Conservation (phyloP, 495 filamentous ascomycete species). For the Podospora appendiculata region DNA sequence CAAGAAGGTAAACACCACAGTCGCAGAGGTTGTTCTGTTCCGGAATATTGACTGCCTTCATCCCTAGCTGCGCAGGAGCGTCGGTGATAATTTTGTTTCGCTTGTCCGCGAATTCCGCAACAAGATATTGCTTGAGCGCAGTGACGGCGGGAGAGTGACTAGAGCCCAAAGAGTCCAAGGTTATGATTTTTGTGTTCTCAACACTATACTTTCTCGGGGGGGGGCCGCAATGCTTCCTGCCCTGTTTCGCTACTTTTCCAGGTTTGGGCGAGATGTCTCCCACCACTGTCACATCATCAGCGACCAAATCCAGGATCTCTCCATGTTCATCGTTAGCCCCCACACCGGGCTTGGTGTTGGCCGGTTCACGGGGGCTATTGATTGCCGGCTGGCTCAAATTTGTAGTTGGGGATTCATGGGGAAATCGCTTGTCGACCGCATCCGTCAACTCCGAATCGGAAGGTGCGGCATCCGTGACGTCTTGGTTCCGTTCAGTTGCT, state of each 20-base stretch:
- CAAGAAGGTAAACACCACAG: conserved; percentile 80
- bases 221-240: conserved; percentile 13
- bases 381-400: conserved; percentile 20
- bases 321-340: conserved; percentile 1
- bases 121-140: conserved; percentile 69
- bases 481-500: background rate
- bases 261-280: background rate
- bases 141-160: conserved; percentile 52
- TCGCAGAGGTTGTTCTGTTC: conserved; percentile 78
- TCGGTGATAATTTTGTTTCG: conserved; percentile 49
- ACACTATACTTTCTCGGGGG: conserved; percentile 28
- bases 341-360: conserved; percentile 11
- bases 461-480: background rate
- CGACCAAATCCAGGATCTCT: conserved; percentile 8
- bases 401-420: conserved; percentile 8
- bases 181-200: conserved; percentile 63
- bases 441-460: conserved; percentile 14
- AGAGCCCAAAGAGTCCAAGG: conserved; percentile 73
- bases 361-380: conserved; percentile 5
- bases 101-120: conserved; percentile 64
- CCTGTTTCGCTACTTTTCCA: conserved; percentile 7
- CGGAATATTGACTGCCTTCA: conserved; percentile 65
- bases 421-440: background rate
- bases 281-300: conserved; percentile 2
- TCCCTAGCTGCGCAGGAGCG: conserved; percentile 44